phyloP scores from a whole-genome alignment of 164 flowering plant species.

The Litsea cubeba region DNA sequence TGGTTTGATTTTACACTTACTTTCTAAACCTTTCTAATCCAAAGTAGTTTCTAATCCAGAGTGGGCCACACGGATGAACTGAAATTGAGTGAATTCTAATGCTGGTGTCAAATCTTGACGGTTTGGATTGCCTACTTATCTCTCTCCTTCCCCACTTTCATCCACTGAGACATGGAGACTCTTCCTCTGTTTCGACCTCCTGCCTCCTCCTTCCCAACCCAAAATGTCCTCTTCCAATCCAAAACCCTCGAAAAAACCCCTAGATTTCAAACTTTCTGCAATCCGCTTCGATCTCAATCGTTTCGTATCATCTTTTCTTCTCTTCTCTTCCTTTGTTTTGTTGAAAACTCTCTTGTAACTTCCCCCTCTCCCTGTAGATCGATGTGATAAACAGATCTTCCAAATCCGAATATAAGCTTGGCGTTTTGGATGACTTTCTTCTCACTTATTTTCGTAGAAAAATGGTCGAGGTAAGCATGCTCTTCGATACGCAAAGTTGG shows the following conservation, averaged over 20 bases:
- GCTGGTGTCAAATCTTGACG: too few relatives aligned
- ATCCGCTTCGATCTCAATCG: slow-evolving; percentile 25
- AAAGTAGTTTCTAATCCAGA: too few relatives aligned
- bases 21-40: too few relatives aligned
- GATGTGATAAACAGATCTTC: slow-evolving; percentile 8
- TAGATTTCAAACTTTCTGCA: slow-evolving; percentile 20
- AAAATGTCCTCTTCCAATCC: slow-evolving; percentile 3
- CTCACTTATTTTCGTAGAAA: slow-evolving; percentile 60
- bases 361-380: slow-evolving; percentile 15
- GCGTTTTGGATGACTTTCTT: slow-evolving; percentile 49
- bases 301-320: slow-evolving; percentile 11
- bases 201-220: slow-evolving; percentile 10
- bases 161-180: slow-evolving; percentile 23
- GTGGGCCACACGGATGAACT: too few relatives aligned
- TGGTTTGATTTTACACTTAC: too few relatives aligned
- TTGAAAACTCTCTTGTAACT: not conserved
- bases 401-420: slow-evolving; percentile 37
- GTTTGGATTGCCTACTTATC: not conserved
- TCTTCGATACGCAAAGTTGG: too few relatives aligned
- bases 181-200: slow-evolving; percentile 22
- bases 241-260: slow-evolving; percentile 13
- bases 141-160: not conserved
- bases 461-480: slow-evolving; percentile 51
- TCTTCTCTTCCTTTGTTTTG: not conserved
- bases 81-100: too few relatives aligned